phyloP scores from a whole-genome alignment of 2,329 filamentous ascomycete genomes.

The Fusarium nelsonii region DNA sequence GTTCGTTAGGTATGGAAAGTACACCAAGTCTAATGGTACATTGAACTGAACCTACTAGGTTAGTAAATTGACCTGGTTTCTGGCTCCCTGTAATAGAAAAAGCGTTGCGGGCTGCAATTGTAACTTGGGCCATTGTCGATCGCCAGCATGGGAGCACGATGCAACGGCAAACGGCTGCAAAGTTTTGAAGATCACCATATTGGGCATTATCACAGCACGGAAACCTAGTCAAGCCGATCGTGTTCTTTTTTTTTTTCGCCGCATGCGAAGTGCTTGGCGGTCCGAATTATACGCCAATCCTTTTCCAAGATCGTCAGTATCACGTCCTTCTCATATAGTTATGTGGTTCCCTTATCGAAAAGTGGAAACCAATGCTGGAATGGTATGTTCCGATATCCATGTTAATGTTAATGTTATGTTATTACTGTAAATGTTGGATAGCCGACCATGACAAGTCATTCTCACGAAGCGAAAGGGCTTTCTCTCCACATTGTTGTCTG shows the following conservation, averaged over 20 bases:
- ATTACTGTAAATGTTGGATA: neutral
- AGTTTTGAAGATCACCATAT: conserved; percentile 31
- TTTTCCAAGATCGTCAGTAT: conserved; percentile 19
- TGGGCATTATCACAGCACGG: conserved; percentile 17
- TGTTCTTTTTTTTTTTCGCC: conserved; percentile 1
- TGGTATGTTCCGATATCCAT: neutral
- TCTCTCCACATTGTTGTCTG: conserved; percentile 30
- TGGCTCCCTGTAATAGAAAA: conserved; percentile 24
- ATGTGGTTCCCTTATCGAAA: conserved; percentile 8
- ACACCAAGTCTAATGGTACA: conserved; percentile 23
- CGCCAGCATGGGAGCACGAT: conserved; percentile 24
- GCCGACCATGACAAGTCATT: conserved; percentile 9
- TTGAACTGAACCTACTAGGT: neutral
- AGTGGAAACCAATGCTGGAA: neutral
- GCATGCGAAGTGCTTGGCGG: conserved; percentile 13
- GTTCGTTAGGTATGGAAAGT: conserved; percentile 16
- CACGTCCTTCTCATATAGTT: conserved; percentile 23
- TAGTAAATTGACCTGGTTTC: conserved; percentile 4
- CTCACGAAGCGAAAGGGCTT: conserved; percentile 3
- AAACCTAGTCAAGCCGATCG: conserved; percentile 14
- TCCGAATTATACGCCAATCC: conserved; percentile 3
- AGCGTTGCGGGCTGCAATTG: conserved; percentile 20
- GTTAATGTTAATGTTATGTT: neutral
- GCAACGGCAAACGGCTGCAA: conserved; percentile 25
- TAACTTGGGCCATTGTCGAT: conserved; percentile 30